A percentile compares a stretch with the other conserved stretches of the same genome.
Evolutionary conservation across 139 green algal species (phyloP).

Genomic region (Astrephomene gubernaculifera): DNA sequence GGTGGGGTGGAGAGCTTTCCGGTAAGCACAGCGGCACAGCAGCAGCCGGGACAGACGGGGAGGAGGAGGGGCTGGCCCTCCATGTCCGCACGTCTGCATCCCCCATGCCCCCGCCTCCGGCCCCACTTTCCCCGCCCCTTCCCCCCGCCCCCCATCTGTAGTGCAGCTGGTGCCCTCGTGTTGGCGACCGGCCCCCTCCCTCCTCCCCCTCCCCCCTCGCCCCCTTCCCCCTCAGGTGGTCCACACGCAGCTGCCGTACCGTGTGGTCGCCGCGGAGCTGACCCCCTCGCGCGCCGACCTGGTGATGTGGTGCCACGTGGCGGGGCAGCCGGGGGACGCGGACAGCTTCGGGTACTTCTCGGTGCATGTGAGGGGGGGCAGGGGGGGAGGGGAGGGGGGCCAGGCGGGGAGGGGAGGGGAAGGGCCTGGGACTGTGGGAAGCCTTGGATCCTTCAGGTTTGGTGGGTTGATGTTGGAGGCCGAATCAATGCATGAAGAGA

Average conservation of each 20-base stretch:
- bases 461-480: too few species aligned
- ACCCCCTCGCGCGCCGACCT: constrained; percentile 52
- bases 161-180: background rate
- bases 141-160: background rate
- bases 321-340: constrained; percentile 41
- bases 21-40: too few species aligned
- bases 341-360: constrained; percentile 49
- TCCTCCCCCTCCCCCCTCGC: too few species aligned
- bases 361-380: constrained; percentile 28
- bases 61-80: background rate
- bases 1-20: too few species aligned
- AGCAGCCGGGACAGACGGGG: background rate
- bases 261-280: constrained; percentile 52
- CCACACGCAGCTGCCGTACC: constrained; percentile 25
- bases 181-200: too few species aligned
- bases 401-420: background rate
- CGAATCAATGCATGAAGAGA: too few species aligned
- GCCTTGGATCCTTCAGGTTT: too few species aligned
- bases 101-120: background rate
- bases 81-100: background rate
- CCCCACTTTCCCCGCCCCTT: background rate
- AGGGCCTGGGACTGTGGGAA: too few species aligned
- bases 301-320: constrained; percentile 51
- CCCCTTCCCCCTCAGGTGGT: constrained; percentile 13
- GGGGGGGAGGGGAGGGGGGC: background rate